Base-by-base conservation (phyloP, 148 eudicot genomes). In the Rhododendron ovatum region DNA sequence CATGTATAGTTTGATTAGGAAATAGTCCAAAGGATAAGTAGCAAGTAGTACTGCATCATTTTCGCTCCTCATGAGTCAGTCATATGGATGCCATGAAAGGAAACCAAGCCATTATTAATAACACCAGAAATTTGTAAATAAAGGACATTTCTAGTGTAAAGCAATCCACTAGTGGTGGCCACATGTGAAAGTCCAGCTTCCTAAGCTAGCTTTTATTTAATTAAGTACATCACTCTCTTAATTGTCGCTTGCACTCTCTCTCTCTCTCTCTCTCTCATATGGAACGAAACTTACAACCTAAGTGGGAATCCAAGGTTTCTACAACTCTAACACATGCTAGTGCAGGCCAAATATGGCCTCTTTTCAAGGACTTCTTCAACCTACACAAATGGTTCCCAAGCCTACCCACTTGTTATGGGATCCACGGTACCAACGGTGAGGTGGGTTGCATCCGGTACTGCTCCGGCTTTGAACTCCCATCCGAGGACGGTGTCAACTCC, bases 391-490 rank as follows among this genome's bases (percentile, higher is more conserved):
- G 88, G 86, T 94, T 92, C 74, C 91, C 95, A 2, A 84, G 84
- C 26, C 91, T 95, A 20, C 65, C 95, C 12, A 90, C 90, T 39
- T 91, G 89, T 55, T 89, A 94, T 67, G 98, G 98, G 17, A 51
- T 96, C 89, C 90, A 94, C 17, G 99, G 98, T 20, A 84, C 84
- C 79, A 95, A 96, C 50, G 95, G 99, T 47, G 90, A 91, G 87
- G 88, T 91, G 9, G 96, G 98, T 11, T 94, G 97, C 87, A 89
- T 93, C 75, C 91, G 99, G 9, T 92, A 88, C 85, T 93, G 95
- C 73, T 84, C 89, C 28, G 98, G 98, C 53, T 91, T 83, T 20
- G 78, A 90, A 3, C 81, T 95, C 86, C 90, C 87, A 20, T 51
- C 88, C 48, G 13, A 17, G 80, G 51, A 50, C 39, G 90, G 59